A percentile compares a stretch with the other conserved stretches of the same genome.
phyloP scores from a whole-genome alignment of 495 filamentous ascomycete genomes.

The Neurospora tetraspora region DNA sequence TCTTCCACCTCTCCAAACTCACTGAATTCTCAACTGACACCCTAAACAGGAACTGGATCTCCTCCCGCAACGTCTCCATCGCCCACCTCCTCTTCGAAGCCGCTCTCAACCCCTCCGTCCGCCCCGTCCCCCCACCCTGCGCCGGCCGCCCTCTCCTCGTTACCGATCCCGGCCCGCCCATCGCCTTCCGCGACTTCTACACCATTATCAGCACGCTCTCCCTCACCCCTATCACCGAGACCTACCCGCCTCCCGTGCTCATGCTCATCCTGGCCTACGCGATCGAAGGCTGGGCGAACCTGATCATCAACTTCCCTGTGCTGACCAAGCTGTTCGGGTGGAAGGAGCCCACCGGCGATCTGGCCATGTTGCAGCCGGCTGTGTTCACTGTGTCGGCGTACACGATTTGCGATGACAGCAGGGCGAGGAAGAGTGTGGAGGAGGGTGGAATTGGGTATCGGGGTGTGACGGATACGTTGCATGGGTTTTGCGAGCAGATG shows the following conservation, averaged over 20 bases:
- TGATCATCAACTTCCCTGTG: constrained; percentile 20
- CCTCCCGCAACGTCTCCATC: constrained; percentile 45
- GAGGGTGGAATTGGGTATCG: constrained; percentile 45
- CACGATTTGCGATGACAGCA: constrained; percentile 36
- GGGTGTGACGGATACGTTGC: constrained; percentile 32
- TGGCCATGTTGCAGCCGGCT: constrained; percentile 41
- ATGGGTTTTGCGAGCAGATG: constrained; percentile 44
- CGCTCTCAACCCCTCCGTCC: constrained; percentile 25
- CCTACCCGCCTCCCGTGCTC: constrained; percentile 30
- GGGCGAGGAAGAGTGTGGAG: constrained; percentile 34
- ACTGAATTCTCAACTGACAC: background rate
- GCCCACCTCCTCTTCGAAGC: constrained; percentile 49
- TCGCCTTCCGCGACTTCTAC: constrained; percentile 25
- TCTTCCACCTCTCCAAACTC: background rate
- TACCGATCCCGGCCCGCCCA: constrained; percentile 28
- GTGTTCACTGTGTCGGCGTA: constrained; percentile 35
- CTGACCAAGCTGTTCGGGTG: constrained; percentile 27
- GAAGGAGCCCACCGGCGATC: constrained; percentile 20
- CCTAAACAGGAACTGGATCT: constrained; percentile 33
- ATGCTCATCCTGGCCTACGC: constrained; percentile 38
- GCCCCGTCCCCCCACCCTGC: constrained; percentile 22
- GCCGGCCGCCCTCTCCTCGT: constrained; percentile 35
- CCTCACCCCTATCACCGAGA: constrained; percentile 19
- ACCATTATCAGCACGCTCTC: constrained; percentile 8
- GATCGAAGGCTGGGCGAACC: constrained; percentile 32